Evolutionary conservation across 2,329 filamentous ascomycete genomes (phyloP).

Genomic region (Clathrospora elynae): DNA sequence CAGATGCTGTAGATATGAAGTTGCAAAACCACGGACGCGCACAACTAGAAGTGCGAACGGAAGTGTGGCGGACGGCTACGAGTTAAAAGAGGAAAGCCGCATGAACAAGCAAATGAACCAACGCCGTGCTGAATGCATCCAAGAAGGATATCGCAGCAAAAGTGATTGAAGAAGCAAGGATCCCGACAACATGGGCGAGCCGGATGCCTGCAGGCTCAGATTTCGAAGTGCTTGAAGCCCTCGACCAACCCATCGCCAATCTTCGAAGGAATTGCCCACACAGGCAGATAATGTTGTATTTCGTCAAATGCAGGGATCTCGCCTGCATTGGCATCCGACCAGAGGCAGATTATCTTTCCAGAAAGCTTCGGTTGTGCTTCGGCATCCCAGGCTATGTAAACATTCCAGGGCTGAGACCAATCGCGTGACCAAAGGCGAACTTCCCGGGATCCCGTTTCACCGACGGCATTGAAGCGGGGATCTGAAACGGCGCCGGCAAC

Average conservation of each 20-base stretch:
- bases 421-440: conserved; percentile 82
- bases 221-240: conserved; percentile 69
- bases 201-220: conserved; percentile 26
- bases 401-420: conserved; percentile 76
- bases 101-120: conserved; percentile 30
- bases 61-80: conserved; percentile 3
- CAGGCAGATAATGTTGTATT: conserved; percentile 72
- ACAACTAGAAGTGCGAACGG: conserved; percentile 2
- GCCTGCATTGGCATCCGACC: conserved; percentile 82
- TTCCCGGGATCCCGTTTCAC: conserved; percentile 66
- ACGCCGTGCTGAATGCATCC: conserved; percentile 41
- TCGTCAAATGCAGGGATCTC: conserved; percentile 85
- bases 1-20: conserved; percentile 10
- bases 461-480: conserved; percentile 67
- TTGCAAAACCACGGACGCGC: conserved; percentile 6
- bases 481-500: conserved; percentile 67
- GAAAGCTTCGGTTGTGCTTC: conserved; percentile 41
- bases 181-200: conserved; percentile 27
- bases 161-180: conserved; percentile 37
- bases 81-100: conserved; percentile 23
- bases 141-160: conserved; percentile 42
- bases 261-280: conserved; percentile 81
- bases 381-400: conserved; percentile 70
- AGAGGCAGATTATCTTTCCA: conserved; percentile 76
- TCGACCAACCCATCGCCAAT: conserved; percentile 78